phyloP scores from a whole-genome alignment of 345 rosid species.

The Adansonia digitata region DNA sequence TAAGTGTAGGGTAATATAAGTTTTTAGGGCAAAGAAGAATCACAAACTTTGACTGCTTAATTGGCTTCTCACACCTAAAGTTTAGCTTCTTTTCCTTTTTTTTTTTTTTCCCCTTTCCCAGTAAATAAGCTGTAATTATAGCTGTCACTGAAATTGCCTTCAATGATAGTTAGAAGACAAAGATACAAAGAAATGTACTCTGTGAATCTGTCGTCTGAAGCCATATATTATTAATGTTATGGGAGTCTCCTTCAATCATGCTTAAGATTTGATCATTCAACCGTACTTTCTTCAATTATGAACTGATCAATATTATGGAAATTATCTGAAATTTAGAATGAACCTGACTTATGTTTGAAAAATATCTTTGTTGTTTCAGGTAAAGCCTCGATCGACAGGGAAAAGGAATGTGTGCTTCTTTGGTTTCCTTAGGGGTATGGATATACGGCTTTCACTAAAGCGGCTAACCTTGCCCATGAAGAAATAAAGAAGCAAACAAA shows the following conservation, averaged over 20 bases:
- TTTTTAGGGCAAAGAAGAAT: neutral
- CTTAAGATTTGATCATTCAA: neutral
- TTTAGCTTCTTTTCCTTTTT: neutral
- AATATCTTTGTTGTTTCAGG: neutral
- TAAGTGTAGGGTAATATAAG: too few relatives aligned
- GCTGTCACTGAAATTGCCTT: neutral
- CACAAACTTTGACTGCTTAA: conserved; percentile 2
- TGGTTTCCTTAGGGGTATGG: neutral
- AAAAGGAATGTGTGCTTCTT: neutral
- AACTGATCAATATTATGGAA: neutral
- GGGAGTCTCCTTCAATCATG: conserved; percentile 4
- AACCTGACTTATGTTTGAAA: neutral
- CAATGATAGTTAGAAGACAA: neutral
- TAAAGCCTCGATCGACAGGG: neutral
- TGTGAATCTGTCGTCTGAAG: neutral
- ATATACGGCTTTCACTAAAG: neutral
- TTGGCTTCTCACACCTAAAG: neutral
- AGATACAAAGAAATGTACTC: neutral
- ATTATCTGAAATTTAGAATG: neutral
- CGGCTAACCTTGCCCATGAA: neutral
- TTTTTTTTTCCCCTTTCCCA: neutral
- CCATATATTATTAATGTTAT: neutral
- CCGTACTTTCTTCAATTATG: neutral
- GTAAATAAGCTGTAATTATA: neutral
- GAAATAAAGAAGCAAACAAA: neutral